These are phyloP conservation scores for Thraustochytrium striatum DNA, from an alignment of 352 stramenopile genomes.

Conservation along the genomic window DNA sequence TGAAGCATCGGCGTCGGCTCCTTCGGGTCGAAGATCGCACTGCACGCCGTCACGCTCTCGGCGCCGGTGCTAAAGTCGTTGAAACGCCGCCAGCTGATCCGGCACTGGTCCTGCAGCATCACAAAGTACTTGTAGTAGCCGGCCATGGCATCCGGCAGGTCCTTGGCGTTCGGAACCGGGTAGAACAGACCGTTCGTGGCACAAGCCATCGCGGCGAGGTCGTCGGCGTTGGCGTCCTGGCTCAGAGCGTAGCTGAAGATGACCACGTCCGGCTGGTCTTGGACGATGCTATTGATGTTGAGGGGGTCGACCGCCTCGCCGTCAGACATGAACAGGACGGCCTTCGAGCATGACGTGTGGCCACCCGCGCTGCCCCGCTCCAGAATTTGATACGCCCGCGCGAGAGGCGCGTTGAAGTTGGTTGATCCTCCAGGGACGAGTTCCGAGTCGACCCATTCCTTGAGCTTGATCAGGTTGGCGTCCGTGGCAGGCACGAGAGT, in stretches of 20 bases:
- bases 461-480: not conserved
- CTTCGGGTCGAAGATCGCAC: not conserved
- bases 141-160: not conserved
- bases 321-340: not conserved
- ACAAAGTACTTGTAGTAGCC: slow-evolving; percentile 7
- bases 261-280: not conserved
- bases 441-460: not conserved
- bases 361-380: too few species aligned
- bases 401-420: not conserved
- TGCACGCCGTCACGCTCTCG: not conserved
- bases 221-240: not conserved
- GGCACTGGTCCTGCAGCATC: not conserved
- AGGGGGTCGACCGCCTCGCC: too few species aligned
- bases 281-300: too few species aligned
- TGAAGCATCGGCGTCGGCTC: not conserved
- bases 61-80: not conserved
- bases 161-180: not conserved
- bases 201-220: not conserved
- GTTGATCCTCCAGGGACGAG: not conserved
- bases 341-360: not conserved
- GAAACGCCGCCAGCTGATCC: not conserved
- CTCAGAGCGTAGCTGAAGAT: not conserved
- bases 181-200: not conserved
- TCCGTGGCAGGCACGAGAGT: not conserved
- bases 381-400: not conserved